These are phyloP conservation scores for Akanthomyces dipterigenus DNA, from an alignment of 2,329 filamentous ascomycete genomes.

Conservation along the genomic window DNA sequence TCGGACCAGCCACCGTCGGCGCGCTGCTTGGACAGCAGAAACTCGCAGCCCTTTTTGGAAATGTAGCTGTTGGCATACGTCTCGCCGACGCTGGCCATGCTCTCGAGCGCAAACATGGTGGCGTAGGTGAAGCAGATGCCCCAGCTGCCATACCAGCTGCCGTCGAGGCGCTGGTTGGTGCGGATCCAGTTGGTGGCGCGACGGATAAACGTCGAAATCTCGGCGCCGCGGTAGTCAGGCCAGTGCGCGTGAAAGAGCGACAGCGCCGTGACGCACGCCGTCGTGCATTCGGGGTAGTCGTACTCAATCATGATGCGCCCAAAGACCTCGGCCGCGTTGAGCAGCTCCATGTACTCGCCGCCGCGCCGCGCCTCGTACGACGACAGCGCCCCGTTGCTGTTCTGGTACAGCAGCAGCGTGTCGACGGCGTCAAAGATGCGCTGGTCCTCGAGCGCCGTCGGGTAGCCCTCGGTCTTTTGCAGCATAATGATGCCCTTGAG, in stretches of 20 bases:
- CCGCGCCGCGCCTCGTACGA: constrained; percentile 84
- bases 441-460: constrained; percentile 64
- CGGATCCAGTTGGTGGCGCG: constrained; percentile 80
- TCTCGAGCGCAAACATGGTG: constrained; percentile 91
- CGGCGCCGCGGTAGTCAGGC: constrained; percentile 68
- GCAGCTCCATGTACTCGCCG: constrained; percentile 68
- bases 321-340: constrained; percentile 96
- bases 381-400: constrained; percentile 74
- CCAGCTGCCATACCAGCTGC: constrained; percentile 98
- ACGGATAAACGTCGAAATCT: constrained; percentile 67
- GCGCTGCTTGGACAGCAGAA: constrained; percentile 77
- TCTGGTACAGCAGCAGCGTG: constrained; percentile 87
- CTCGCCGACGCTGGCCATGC: constrained; percentile 74
- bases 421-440: constrained; percentile 85
- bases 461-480: constrained; percentile 71
- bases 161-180: constrained; percentile 66
- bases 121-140: constrained; percentile 98
- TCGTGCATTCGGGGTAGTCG: constrained; percentile 96
- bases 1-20: constrained; percentile 95
- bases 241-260: constrained; percentile 75
- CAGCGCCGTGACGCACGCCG: constrained; percentile 82
- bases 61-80: constrained; percentile 66
- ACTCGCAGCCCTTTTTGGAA: constrained; percentile 72
- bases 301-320: constrained; percentile 98
- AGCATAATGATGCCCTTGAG: constrained; percentile 80